Base-by-base conservation (phyloP, 345 rosid genomes). In the Eucalyptus cloeziana region DNA sequence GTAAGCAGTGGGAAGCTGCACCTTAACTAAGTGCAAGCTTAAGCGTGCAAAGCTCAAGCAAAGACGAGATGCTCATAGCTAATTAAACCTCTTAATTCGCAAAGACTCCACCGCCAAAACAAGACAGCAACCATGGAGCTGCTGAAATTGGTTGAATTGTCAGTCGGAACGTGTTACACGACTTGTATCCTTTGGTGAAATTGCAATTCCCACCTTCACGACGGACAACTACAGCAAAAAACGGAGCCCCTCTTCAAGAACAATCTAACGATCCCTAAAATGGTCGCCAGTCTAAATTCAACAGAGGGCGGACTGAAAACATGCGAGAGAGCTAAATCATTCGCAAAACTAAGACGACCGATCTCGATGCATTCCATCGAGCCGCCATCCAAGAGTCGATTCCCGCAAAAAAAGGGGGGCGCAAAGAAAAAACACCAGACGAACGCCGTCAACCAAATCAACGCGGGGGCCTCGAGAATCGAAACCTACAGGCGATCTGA, bases 401-500 rank as follows among this genome's bases (percentile, higher is more conserved):
- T 76, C 85, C 47, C 85, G 47, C 47, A 40, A 76, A 71, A 71
- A 33, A 19, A 71, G 27, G 13, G 83, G 85, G 47, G 47, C 12
- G n/a, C 16, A 62, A 13, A 40, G 37, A 69, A 9, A 88, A 19
- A 76, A 45, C 71, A 79, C 21, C 27, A 37, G 49, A 13, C 19
- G n/a, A 49, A 58, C 87, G 24, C 87, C 17, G 37, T 40, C 50
- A 12, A 37, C 24, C 27, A 54, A 56, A 87, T 51, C 49, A 49
- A 40, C 47, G 85, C 86, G 40, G 54, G 19, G 33, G 31, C 86
- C 52, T 50, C 69, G 56, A 49, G 86, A 87, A 76, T 24, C 56
- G 37, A 87, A 71, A 94, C 99, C 93, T 94, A 97, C 99, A 43
- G 98, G 96, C 93, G 96, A 93, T 94, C 97, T 95, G 88, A 96